Base-by-base conservation (phyloP, 164 flowering plant species). In the Vitis riparia region DNA sequence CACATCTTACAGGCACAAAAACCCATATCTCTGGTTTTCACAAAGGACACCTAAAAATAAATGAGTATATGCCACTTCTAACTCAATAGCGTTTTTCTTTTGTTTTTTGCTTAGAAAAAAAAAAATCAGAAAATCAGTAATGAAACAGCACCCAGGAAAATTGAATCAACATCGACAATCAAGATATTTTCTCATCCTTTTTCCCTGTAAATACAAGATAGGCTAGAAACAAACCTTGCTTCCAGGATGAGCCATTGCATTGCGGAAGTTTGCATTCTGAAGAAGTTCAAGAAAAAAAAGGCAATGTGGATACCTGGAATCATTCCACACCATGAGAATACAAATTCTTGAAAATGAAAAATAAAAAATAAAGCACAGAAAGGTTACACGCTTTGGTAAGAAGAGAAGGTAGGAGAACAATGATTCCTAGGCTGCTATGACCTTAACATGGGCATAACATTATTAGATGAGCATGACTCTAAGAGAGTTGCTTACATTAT, bases 181-280 rank as follows among this genome's bases (percentile, higher is more conserved):
- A 32, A 32, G 5, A 4, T 32, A 32, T 32, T 32, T 32, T 32
- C 44, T 32, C 7, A 6, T 4, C 44, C 44, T 32, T 32, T 32
- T 32, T 32, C 44, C 44, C 44, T 32, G 44, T 32, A 32, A 23
- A 23, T 23, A 23, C 27, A 71, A 73, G 48, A 63, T 51, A 19
- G 9, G 57, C 12, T 1, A 53, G 37, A 48, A 32, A 2, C 13
- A 44, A 15, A 95, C 98, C 97, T 95, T 95, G 89, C 79, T 95
- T 57, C 83, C 95, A 65, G 98, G 98, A 87, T 93, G 97, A 14
- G 97, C 97, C 97, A 95, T 93, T 71, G 99, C 97, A 80, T 77
- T 90, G 62, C 98, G 90, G 75, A 91, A 95, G 73, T 84, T 90
- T 29, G 93, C 81, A 84, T 90, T 95, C 75, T 95, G 99, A 62